Evolutionary conservation across 331 rosid species (phyloP).

Genomic region (Prunus yedoensis): DNA sequence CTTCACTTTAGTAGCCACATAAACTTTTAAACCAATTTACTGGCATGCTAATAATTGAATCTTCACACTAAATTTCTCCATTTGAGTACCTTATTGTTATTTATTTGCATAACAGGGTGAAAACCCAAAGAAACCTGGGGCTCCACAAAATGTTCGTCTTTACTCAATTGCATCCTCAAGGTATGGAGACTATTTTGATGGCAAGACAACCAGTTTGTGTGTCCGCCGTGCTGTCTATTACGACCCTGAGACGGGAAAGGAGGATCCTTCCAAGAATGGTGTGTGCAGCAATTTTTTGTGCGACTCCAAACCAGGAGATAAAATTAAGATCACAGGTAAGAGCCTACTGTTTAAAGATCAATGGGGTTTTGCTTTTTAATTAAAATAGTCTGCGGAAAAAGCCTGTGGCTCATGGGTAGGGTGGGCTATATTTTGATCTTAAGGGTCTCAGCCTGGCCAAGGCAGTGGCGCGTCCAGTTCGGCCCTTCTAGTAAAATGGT

Average conservation of each 20-base stretch:
- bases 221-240: slow-evolving; percentile 97
- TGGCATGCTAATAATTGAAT: neutral
- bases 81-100: slow-evolving; percentile 5
- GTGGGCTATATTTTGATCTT: neutral
- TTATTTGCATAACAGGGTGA: slow-evolving; percentile 66
- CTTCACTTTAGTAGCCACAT: neutral
- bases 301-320: slow-evolving; percentile 91
- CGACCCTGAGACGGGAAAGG: slow-evolving; percentile 89
- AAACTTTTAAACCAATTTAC: neutral
- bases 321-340: slow-evolving; percentile 82
- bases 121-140: slow-evolving; percentile 92
- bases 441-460: neutral
- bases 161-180: slow-evolving; percentile 96
- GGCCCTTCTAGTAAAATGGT: neutral
- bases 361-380: too few species aligned
- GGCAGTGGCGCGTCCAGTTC: neutral
- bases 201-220: slow-evolving; percentile 93
- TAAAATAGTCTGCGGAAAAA: neutral
- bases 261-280: slow-evolving; percentile 86
- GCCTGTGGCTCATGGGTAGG: neutral
- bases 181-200: slow-evolving; percentile 90
- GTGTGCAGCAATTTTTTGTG: slow-evolving; percentile 89
- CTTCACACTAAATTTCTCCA: neutral
- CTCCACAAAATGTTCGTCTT: slow-evolving; percentile 78
- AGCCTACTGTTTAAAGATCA: neutral